phyloP scores from a whole-genome alignment of 768 basidiomycete genomes.

The Boletus coccyginus region DNA sequence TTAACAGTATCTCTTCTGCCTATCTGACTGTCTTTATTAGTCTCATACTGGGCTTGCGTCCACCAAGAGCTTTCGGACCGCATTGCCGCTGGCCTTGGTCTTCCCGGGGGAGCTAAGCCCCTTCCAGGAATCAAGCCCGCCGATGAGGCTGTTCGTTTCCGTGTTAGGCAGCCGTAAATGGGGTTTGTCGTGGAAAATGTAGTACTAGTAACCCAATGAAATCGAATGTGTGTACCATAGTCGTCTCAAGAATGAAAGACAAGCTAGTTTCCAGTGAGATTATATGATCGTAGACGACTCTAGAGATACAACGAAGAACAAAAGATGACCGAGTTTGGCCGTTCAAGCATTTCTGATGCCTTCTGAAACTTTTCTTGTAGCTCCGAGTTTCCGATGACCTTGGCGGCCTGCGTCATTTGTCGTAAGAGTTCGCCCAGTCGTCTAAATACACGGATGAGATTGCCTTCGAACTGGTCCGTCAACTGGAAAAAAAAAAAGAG shows the following conservation, averaged over 20 bases:
- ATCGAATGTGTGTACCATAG: conserved; percentile 9
- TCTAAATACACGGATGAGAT: conserved; percentile 93
- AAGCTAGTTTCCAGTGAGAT: background rate
- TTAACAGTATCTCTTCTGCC: background rate
- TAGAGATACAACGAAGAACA: conserved; percentile 82
- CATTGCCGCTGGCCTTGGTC: conserved; percentile 72
- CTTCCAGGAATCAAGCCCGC: conserved; percentile 57
- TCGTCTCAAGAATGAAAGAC: background rate
- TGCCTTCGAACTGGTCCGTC: conserved; percentile 96
- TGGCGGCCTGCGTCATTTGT: conserved; percentile 94
- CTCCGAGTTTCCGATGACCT: conserved; percentile 94
- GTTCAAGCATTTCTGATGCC: conserved; percentile 87
- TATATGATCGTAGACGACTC: background rate
- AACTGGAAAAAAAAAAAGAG: conserved; percentile 45
- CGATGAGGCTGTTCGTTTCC: conserved; percentile 53
- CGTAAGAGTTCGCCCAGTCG: conserved; percentile 90
- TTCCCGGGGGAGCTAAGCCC: conserved; percentile 49
- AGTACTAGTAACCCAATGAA: background rate
- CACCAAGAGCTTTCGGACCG: conserved; percentile 72
- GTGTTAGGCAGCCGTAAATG: conserved; percentile 16
- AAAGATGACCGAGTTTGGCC: conserved; percentile 92
- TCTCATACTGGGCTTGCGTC: conserved; percentile 78
- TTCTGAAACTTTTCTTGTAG: conserved; percentile 93
- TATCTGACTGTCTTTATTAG: conserved; percentile 33
- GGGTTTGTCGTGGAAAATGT: background rate